These are phyloP conservation scores for Scytalidium sp. DNA, from an alignment of 2,329 filamentous ascomycete genomes.

Conservation along the genomic window DNA sequence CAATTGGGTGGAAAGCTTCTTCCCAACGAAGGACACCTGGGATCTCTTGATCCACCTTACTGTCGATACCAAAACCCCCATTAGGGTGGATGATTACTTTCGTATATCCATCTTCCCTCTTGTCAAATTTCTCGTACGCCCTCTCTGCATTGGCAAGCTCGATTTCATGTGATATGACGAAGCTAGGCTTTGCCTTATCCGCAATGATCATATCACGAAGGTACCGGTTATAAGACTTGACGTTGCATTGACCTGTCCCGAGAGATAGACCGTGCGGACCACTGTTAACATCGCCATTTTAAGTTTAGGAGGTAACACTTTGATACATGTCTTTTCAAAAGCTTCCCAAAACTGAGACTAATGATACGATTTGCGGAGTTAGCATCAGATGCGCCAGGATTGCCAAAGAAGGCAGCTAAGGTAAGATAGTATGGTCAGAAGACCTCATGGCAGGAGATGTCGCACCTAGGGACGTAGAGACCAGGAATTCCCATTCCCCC, in stretches of 20 bases:
- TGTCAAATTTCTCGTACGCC: conserved; percentile 66
- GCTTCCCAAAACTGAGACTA: conserved; percentile 61
- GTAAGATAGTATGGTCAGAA: no score
- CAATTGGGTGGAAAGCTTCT: no score
- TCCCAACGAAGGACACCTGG: no score
- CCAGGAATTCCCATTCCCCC: conserved; percentile 43
- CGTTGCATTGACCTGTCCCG: conserved; percentile 64
- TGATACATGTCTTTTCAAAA: conserved; percentile 65
- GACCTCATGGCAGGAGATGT: no score
- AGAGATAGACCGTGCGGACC: conserved; percentile 50
- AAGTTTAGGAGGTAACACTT: conserved; percentile 6
- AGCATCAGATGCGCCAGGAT: conserved; percentile 61
- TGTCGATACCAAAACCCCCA: no score
- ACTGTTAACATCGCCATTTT: background rate
- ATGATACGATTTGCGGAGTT: conserved; percentile 62
- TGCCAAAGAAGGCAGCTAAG: conserved; percentile 33
- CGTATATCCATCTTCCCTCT: conserved; percentile 62
- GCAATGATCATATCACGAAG: conserved; percentile 63
- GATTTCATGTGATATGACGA: conserved; percentile 65
- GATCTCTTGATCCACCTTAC: no score
- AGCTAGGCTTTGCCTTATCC: conserved; percentile 62
- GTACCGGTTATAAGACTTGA: conserved; percentile 66
- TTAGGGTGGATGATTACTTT: conserved; percentile 68
- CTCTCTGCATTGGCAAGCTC: conserved; percentile 56
- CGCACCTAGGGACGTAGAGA: conserved; percentile 13